Evolutionary conservation across 495 filamentous ascomycete species (phyloP).

Genomic region (Aspergillus sclerotioniger): DNA sequence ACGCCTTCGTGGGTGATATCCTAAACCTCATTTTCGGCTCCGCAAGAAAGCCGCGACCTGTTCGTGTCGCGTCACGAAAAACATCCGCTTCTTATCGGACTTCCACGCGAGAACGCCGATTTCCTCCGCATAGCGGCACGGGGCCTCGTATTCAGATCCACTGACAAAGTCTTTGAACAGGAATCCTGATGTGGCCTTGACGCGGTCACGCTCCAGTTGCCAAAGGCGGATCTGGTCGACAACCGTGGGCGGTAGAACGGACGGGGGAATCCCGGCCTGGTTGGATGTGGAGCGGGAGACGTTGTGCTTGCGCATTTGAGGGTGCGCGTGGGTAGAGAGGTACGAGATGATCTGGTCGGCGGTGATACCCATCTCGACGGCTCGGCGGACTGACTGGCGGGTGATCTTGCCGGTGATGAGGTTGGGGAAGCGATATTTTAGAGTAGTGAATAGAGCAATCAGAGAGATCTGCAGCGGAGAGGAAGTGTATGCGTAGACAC

Average conservation of each 20-base stretch:
- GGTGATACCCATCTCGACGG: conserved; percentile 88
- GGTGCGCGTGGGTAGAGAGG: conserved; percentile 84
- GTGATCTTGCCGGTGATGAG: conserved; percentile 88
- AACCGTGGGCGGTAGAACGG: conserved; percentile 87
- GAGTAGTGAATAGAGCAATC: conserved; percentile 81
- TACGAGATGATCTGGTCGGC: conserved; percentile 91
- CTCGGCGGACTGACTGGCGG: conserved; percentile 77
- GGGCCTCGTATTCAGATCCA: conserved; percentile 70
- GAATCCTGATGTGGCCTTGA: conserved; percentile 77
- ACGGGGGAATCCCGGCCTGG: conserved; percentile 37
- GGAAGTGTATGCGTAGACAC: conserved; percentile 92
- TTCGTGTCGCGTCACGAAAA: conserved; percentile 85
- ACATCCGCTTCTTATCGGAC: conserved; percentile 70
- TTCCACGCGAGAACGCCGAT: conserved; percentile 91
- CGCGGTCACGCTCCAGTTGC: conserved; percentile 95
- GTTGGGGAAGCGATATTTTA: conserved; percentile 86
- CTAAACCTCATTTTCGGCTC: conserved; percentile 45
- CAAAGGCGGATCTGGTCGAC: conserved; percentile 96
- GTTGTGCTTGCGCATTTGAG: conserved; percentile 75
- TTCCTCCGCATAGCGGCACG: conserved; percentile 78
- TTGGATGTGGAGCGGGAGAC: conserved; percentile 44
- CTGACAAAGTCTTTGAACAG: conserved; percentile 85
- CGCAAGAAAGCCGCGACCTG: conserved; percentile 78
- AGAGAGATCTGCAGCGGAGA: conserved; percentile 92
- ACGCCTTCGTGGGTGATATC: background rate